Evolutionary conservation across 129 eudicot species (phyloP).

Genomic region (Glebionis coronaria): DNA sequence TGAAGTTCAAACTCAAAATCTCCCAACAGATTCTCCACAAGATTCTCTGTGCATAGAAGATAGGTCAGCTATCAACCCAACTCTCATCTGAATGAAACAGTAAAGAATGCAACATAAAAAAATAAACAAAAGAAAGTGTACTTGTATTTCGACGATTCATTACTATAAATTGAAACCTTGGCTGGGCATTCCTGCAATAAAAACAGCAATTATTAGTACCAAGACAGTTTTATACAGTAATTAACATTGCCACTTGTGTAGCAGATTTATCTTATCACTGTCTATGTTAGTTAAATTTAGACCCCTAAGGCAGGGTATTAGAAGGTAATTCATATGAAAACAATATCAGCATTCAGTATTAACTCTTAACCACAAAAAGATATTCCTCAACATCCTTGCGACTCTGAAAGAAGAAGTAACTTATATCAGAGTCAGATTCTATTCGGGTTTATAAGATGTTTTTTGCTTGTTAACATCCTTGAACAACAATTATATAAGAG

Average conservation of each 20-base stretch:
- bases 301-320: not conserved
- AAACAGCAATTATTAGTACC: not conserved
- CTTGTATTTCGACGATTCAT: constrained; percentile 24
- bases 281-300: not conserved
- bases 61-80: constrained; percentile 6
- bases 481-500: not conserved
- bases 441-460: no score
- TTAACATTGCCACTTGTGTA: not conserved
- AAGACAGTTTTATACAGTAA: not conserved
- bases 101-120: not conserved
- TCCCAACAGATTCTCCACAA: constrained; percentile 68
- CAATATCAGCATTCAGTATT: not conserved
- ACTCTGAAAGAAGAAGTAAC: not conserved
- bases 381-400: constrained; percentile 17
- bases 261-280: not conserved
- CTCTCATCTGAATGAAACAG: not conserved
- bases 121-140: constrained; percentile 1
- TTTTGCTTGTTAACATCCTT: not conserved
- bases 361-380: constrained; percentile 12
- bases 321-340: not conserved
- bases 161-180: constrained; percentile 23
- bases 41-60: constrained; percentile 39
- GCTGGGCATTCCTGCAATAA: constrained; percentile 21
- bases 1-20: constrained; percentile 72
- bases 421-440: not conserved